Percentiles rank a stretch among this genome's conserved stretches.
These are phyloP conservation scores for Favolaschia claudopus DNA, from an alignment of 768 basidiomycete species.

Conservation along the genomic window DNA sequence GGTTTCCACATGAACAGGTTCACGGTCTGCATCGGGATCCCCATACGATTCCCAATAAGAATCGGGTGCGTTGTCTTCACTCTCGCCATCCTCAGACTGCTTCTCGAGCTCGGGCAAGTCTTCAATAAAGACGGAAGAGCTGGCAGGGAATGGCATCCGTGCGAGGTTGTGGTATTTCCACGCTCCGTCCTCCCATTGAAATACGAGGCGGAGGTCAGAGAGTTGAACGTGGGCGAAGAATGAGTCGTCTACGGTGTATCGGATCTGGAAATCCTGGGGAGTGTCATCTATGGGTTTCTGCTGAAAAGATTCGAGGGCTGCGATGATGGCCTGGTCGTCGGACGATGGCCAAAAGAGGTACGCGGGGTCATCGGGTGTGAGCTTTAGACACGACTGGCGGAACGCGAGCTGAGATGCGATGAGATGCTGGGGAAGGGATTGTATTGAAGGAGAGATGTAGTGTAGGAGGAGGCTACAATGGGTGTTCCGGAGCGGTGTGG, in stretches of 20 bases:
- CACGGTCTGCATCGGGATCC: slow-evolving; percentile 41
- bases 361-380: slow-evolving; percentile 57
- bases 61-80: slow-evolving; percentile 54
- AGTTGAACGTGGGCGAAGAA: slow-evolving; percentile 65
- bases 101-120: slow-evolving; percentile 42
- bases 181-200: slow-evolving; percentile 64
- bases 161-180: slow-evolving; percentile 80
- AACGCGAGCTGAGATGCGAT: slow-evolving; percentile 66
- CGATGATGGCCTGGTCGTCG: slow-evolving; percentile 42
- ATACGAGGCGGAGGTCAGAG: slow-evolving; percentile 65
- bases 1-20: slow-evolving; percentile 25
- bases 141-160: slow-evolving; percentile 74
- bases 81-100: slow-evolving; percentile 31
- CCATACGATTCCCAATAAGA: slow-evolving; percentile 78
- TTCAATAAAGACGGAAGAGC: slow-evolving; percentile 41
- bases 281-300: slow-evolving; percentile 25
- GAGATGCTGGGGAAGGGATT: slow-evolving; percentile 65
- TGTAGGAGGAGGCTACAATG: slow-evolving; percentile 55
- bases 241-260: slow-evolving; percentile 50
- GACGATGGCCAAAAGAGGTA: slow-evolving; percentile 76
- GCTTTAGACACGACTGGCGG: slow-evolving; percentile 69
- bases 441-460: slow-evolving; percentile 62
- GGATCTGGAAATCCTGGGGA: slow-evolving; percentile 19
- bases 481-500: too few species aligned
- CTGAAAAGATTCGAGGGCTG: slow-evolving; percentile 52